These are phyloP conservation scores for Striga hermonthica DNA, from an alignment of 305 asterid species.

Conservation along the genomic window DNA sequence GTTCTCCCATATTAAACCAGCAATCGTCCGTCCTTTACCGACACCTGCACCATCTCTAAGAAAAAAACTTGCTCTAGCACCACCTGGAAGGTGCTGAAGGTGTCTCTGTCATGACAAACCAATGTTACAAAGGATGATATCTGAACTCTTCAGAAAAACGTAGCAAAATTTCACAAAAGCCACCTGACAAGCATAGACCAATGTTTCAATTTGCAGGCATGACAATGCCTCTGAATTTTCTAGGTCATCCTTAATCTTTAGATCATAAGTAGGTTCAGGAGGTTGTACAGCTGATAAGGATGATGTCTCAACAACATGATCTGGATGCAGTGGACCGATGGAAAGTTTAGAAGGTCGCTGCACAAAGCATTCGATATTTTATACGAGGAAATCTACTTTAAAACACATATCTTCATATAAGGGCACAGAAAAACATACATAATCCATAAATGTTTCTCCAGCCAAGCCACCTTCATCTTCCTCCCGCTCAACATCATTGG, in stretches of 20 bases:
- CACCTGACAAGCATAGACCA: conserved; percentile 98
- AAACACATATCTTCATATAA: conserved; percentile 28
- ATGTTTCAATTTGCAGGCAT: conserved; percentile 94
- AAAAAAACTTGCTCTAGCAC: conserved; percentile 93
- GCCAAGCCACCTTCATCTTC: conserved; percentile 96
- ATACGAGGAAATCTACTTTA: conserved; percentile 26
- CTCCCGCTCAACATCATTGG: conserved; percentile 93
- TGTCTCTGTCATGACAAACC: conserved; percentile 63
- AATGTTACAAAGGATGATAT: conserved; percentile 25
- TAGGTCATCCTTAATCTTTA: conserved; percentile 65
- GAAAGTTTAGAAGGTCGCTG: conserved; percentile 93
- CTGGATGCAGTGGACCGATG: conserved; percentile 92
- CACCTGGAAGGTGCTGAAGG: conserved; percentile 78
- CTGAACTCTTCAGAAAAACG: conserved; percentile 24
- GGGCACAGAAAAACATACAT: conserved; percentile 46
- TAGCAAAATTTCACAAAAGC: conserved; percentile 26
- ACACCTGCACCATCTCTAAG: conserved; percentile 99
- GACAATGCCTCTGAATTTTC: conserved; percentile 78
- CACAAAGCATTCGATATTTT: conserved; percentile 26
- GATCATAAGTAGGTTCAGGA: conserved; percentile 92
- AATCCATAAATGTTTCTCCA: conserved; percentile 93
- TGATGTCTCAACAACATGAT: conserved; percentile 95
- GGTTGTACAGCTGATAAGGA: conserved; percentile 93
- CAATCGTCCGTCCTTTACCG: conserved; percentile 97
- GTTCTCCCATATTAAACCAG: conserved; percentile 97